Percentiles rank a stretch among this genome's conserved stretches.
These are phyloP conservation scores for Coccomyxa sp. DNA, from an alignment of 139 green algal species.

Conservation along the genomic window DNA sequence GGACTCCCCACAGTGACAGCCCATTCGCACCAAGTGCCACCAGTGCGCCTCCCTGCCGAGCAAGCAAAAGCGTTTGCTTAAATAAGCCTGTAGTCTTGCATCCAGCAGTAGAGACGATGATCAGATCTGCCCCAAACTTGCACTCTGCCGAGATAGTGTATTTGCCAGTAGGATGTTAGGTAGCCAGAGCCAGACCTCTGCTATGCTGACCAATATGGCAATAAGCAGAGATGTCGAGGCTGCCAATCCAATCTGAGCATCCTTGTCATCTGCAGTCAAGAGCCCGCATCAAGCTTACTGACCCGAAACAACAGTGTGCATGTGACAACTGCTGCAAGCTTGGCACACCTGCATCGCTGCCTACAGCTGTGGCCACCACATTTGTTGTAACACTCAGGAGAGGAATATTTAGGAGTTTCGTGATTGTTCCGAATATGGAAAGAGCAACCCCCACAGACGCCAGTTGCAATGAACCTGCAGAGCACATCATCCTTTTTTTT, in stretches of 20 bases:
- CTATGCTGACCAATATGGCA: constrained; percentile 17
- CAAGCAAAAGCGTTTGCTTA: background rate
- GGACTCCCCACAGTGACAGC: constrained; percentile 40
- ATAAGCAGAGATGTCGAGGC: constrained; percentile 26
- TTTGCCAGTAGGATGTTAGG: no score
- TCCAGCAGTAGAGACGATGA: no score
- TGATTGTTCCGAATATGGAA: constrained; percentile 63
- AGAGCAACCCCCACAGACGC: constrained; percentile 61
- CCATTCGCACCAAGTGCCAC: constrained; percentile 7
- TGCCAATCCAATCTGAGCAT: constrained; percentile 5
- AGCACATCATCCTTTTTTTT: background rate
- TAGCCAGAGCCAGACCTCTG: background rate
- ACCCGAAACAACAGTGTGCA: background rate
- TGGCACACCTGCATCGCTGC: background rate
- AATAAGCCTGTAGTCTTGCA: no score
- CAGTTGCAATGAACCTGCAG: constrained; percentile 43
- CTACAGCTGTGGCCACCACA: constrained; percentile 48
- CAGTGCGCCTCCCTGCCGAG: constrained; percentile 43
- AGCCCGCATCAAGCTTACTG: background rate
- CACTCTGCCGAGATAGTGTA: no score
- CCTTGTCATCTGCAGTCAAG: background rate
- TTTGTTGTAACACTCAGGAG: constrained; percentile 70
- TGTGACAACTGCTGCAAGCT: background rate
- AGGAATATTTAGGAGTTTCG: constrained; percentile 73
- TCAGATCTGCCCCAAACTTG: no score